Percentiles rank a stretch among this genome's conserved stretches.
Conservation (phyloP, 352 stramenopile species). For the Sclerospora graminicola region DNA sequence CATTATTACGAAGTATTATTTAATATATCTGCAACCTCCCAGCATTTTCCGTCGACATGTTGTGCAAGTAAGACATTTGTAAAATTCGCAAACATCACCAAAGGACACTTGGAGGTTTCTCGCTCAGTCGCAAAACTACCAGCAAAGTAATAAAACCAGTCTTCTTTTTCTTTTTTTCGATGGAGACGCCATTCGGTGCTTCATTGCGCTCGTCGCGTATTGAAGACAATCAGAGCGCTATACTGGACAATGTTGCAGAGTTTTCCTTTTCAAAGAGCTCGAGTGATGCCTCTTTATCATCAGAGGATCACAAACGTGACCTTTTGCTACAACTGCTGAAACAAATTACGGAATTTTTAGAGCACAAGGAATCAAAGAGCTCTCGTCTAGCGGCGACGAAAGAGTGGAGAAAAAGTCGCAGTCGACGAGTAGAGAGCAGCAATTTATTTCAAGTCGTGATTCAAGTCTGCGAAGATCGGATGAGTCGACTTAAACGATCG, state of each 20-base stretch:
- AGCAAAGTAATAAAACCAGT: background rate
- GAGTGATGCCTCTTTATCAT: background rate
- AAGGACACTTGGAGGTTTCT: conserved; percentile 3
- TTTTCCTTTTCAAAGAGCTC: conserved; percentile 3
- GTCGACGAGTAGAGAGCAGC: conserved; percentile 13
- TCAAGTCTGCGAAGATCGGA: conserved; percentile 44
- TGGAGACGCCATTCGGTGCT: conserved; percentile 13
- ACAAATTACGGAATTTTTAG: conserved; percentile 43
- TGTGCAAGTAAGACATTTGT: no score
- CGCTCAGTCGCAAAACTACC: no score
- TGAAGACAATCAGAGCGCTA: conserved; percentile 12
- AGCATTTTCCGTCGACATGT: no score
- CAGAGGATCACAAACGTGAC: conserved; percentile 17
- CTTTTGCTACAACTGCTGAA: conserved; percentile 35
- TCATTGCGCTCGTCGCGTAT: conserved; percentile 7
- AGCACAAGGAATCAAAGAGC: conserved; percentile 36
- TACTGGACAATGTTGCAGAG: conserved; percentile 1
- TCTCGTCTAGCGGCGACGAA: conserved; percentile 17
- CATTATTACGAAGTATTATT: no score
- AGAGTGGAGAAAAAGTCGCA: conserved; percentile 16
- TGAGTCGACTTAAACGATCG: conserved; percentile 24
- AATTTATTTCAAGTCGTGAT: conserved; percentile 41
- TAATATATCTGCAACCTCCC: no score
- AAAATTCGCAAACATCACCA: no score
- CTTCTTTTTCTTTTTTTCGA: conserved; percentile 1